Evolutionary conservation across 257 asterid genomes (phyloP).

Genomic region (Henckelia pumila): DNA sequence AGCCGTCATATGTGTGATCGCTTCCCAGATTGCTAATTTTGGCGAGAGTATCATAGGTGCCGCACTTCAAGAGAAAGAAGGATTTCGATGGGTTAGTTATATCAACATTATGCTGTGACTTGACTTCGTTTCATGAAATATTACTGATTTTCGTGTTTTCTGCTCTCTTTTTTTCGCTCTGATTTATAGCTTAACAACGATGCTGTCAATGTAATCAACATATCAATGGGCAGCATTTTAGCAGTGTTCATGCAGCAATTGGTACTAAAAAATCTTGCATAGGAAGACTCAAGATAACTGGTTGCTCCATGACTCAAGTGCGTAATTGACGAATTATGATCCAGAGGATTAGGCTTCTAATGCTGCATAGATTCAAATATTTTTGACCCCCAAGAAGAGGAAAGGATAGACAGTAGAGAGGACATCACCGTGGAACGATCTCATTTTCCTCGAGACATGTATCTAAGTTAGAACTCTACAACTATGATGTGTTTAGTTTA

Average conservation of each 20-base stretch:
- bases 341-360: not conserved
- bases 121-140: not conserved
- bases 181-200: slow-evolving; percentile 72
- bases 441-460: not conserved
- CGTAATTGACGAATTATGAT: not conserved
- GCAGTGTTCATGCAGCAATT: slow-evolving; percentile 69
- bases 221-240: slow-evolving; percentile 79
- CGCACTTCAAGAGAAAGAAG: slow-evolving; percentile 53
- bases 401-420: not conserved
- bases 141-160: not conserved
- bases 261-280: slow-evolving; percentile 30
- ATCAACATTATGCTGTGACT: not conserved
- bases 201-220: slow-evolving; percentile 73
- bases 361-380: not conserved
- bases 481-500: not conserved
- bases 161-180: not conserved
- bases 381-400: not conserved
- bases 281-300: slow-evolving; percentile 2
- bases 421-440: not conserved
- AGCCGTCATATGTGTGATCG: slow-evolving; percentile 61
- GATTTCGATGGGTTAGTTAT: slow-evolving; percentile 50
- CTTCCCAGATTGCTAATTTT: slow-evolving; percentile 94
- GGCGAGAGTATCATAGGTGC: slow-evolving; percentile 98
- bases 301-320: slow-evolving; percentile 24
- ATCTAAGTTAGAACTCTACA: not conserved